Evolutionary conservation across 331 rosid genomes (phyloP).

Genomic region (Rhamnella rubrinervis): DNA sequence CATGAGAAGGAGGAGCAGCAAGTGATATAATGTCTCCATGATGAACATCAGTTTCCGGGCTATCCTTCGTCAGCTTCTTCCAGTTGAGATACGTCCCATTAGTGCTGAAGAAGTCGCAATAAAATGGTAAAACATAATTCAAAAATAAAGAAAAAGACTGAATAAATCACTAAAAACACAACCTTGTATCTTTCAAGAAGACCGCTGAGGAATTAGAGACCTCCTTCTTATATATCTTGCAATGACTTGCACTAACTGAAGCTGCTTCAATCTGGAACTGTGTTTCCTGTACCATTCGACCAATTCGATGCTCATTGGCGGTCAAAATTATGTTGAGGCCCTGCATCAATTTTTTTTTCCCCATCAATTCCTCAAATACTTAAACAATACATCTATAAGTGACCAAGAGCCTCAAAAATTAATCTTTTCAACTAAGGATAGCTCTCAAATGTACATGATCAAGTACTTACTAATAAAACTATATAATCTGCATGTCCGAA

Average conservation of each 20-base stretch:
- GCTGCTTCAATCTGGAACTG: constrained; percentile 73
- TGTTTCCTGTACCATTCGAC: constrained; percentile 58
- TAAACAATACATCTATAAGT: neutral
- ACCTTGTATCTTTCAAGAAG: constrained; percentile 84
- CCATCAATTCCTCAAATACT: neutral
- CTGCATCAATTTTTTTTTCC: constrained; percentile 33
- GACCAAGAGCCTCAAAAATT: neutral
- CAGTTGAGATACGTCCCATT: constrained; percentile 91
- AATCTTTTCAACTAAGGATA: neutral
- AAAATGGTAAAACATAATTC: neutral
- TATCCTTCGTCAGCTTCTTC: constrained; percentile 63
- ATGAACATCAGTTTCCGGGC: constrained; percentile 57
- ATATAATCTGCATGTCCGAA: neutral
- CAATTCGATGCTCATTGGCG: constrained; percentile 69
- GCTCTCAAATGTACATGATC: neutral
- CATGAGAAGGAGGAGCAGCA: constrained; percentile 84
- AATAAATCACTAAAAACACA: constrained; percentile 13
- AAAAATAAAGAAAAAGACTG: neutral
- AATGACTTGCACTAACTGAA: constrained; percentile 72
- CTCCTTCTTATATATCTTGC: constrained; percentile 59
- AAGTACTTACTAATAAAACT: neutral
- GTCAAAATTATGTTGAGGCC: constrained; percentile 75
- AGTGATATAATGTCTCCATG: constrained; percentile 94
- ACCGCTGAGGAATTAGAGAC: constrained; percentile 34
- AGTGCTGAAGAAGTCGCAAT: constrained; percentile 52